Percentiles rank a stretch among this genome's conserved stretches.
Evolutionary conservation across 345 rosid species (phyloP).

Genomic region (Eucalyptus sp.): DNA sequence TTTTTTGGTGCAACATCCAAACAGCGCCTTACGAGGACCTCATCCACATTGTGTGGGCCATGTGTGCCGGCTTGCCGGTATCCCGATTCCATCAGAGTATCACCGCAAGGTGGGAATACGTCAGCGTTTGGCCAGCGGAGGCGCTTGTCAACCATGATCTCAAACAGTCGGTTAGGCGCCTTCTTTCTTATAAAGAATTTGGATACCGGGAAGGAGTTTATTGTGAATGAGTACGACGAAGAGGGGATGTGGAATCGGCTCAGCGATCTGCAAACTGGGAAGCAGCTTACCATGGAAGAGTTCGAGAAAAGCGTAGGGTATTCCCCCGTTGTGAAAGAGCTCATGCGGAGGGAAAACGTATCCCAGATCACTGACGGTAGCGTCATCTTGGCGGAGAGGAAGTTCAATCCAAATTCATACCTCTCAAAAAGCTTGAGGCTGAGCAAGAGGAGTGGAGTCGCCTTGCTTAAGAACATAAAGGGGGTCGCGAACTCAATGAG

Average conservation of each 20-base stretch:
- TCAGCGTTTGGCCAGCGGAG: not conserved
- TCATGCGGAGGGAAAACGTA: slow-evolving; percentile 56
- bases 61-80: slow-evolving; percentile 17
- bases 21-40: slow-evolving; percentile 55
- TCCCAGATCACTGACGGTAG: slow-evolving; percentile 23
- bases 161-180: slow-evolving; percentile 34
- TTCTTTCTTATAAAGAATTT: slow-evolving; percentile 82
- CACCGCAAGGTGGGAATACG: slow-evolving; percentile 1
- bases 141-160: slow-evolving; percentile 11
- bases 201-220: slow-evolving; percentile 76
- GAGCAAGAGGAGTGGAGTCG: slow-evolving; percentile 78
- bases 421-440: slow-evolving; percentile 62
- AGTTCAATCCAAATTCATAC: slow-evolving; percentile 25
- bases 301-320: slow-evolving; percentile 75
- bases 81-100: slow-evolving; percentile 23
- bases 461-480: slow-evolving; percentile 73
- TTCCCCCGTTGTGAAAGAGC: slow-evolving; percentile 79
- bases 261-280: slow-evolving; percentile 92
- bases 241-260: slow-evolving; percentile 84
- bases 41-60: slow-evolving; percentile 33
- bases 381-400: slow-evolving; percentile 9
- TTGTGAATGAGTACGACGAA: slow-evolving; percentile 66
- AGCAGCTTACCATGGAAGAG: slow-evolving; percentile 83
- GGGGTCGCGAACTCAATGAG: slow-evolving; percentile 69
- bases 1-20: slow-evolving; percentile 48